Base-by-base conservation (phyloP, 2,329 filamentous ascomycete species). In the Paracorniculantispora psalliotae region DNA sequence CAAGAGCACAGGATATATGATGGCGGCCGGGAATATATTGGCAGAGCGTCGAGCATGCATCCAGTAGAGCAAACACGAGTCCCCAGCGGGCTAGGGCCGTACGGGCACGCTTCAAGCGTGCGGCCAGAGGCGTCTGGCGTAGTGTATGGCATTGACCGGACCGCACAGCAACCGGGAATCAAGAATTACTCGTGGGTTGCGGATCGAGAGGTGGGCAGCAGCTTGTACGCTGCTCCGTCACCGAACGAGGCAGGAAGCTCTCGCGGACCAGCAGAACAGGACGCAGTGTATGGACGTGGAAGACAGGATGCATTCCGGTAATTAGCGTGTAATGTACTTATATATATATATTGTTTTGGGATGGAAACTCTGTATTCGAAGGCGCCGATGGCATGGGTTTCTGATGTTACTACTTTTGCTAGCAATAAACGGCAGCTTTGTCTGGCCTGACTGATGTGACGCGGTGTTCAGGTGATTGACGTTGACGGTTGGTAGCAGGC, bases 41-140 rank as follows among this genome's bases (percentile, higher is more conserved):
- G 80, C 44, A 76, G 85, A 59, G 76, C 84, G 33, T 69, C 81
- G 26, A 88, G 85, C 67, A 80, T 84, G 35, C 80, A 84, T 49
- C 85, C 86, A 21, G 69, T 72, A 46, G 80, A 80, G 50, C 59
- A 72, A 57, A 62, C 74, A 33, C 72, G 75, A 19, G 39, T 80
- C 78, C 61, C 75, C 77, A 54, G 63, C 74, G 15, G 68, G 72
- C 25, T 64, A 68, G 57, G 73, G 76, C 6, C 39, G 30, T 81
- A 80, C 63, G 71, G 73, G 26, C 73, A 78, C 62, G 67, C 79
- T 59, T 73, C 77, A 43, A 79, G 77, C 62, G 69, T 72, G 47
- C 73, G 75, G 41, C 73, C 76, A 19, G 74, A 76, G 30, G 65
- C 63, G 23, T 57, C 58, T 13, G 51, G 44, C n/a, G 35, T 59